Percentiles rank a stretch among this genome's conserved stretches.
Evolutionary conservation across 371 early-diverging fungal species (phyloP).

Genomic region (Actinomortierella wolfii): DNA sequence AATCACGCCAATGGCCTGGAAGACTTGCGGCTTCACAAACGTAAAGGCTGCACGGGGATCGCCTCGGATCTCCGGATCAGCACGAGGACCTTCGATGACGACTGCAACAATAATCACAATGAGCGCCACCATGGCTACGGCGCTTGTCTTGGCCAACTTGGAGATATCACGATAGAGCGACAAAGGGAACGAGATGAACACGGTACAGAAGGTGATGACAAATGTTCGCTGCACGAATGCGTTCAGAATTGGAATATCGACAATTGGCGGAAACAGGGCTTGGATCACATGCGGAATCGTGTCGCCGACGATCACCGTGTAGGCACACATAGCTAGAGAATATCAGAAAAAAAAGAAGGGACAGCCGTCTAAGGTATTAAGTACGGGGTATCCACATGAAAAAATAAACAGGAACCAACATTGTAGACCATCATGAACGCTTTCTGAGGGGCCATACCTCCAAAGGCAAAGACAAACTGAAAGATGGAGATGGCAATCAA

Average conservation of each 20-base stretch:
- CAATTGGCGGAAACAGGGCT: constrained; percentile 65
- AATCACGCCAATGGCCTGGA: constrained; percentile 81
- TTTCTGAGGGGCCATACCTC: constrained; percentile 55
- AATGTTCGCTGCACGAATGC: constrained; percentile 57
- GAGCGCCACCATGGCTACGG: constrained; percentile 77
- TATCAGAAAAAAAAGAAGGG: background rate
- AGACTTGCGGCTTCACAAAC: constrained; percentile 61
- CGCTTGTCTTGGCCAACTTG: constrained; percentile 79
- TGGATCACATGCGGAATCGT: constrained; percentile 78
- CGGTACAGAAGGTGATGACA: constrained; percentile 70
- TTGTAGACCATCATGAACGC: background rate
- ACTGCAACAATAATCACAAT: constrained; percentile 73
- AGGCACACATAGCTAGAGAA: constrained; percentile 72
- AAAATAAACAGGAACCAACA: background rate
- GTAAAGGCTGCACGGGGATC: constrained; percentile 51
- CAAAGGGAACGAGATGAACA: constrained; percentile 72
- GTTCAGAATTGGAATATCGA: constrained; percentile 54
- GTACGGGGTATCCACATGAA: too few species aligned
- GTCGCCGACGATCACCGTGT: constrained; percentile 81
- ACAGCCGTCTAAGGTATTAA: too few species aligned
- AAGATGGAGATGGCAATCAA: constrained; percentile 73
- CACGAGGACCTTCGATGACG: constrained; percentile 70
- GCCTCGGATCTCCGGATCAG: constrained; percentile 58
- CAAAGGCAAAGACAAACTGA: constrained; percentile 84
- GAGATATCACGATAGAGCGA: constrained; percentile 82